phyloP scores from a whole-genome alignment of 768 basidiomycete genomes.

The Bullera alba region DNA sequence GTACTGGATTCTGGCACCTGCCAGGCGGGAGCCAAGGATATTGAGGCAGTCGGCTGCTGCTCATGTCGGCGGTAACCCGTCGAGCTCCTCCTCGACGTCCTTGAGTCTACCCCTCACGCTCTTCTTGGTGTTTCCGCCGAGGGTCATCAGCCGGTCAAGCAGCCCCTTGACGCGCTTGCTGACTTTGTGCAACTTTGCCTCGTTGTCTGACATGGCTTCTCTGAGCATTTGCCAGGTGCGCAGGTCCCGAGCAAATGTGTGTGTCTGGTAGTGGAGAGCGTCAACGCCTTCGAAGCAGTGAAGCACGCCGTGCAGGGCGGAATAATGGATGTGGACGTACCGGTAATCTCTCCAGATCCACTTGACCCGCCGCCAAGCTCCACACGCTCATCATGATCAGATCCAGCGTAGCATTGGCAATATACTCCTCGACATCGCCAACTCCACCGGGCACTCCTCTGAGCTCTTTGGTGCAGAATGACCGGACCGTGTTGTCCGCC shows the following conservation, averaged over 20 bases:
- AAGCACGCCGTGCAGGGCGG: neutral
- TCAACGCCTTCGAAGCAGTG: constrained; percentile 6
- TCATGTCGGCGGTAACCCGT: no score
- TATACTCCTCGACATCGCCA: constrained; percentile 78
- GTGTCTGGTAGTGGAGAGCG: constrained; percentile 53
- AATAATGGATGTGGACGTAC: constrained; percentile 48
- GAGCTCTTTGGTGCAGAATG: constrained; percentile 80
- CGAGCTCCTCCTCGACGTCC: constrained; percentile 20
- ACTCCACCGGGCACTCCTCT: constrained; percentile 60
- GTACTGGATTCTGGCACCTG: no score
- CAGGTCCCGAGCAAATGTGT: constrained; percentile 88
- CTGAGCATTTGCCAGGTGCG: constrained; percentile 51
- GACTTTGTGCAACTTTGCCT: constrained; percentile 13
- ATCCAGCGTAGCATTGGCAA: constrained; percentile 85
- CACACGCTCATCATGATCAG: constrained; percentile 74
- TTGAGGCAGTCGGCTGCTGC: no score
- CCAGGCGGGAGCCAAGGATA: no score
- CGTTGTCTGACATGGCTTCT: constrained; percentile 49
- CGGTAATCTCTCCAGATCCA: constrained; percentile 61
- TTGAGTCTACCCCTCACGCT: constrained; percentile 26
- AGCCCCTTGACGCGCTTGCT: constrained; percentile 10
- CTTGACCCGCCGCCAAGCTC: constrained; percentile 57
- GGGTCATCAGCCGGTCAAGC: constrained; percentile 12
- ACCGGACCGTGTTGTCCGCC: constrained; percentile 68
- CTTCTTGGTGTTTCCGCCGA: constrained; percentile 33